Percentiles rank a stretch among this genome's conserved stretches.
These are phyloP conservation scores for Phialophora tarda DNA, from an alignment of 2,329 filamentous ascomycete genomes.

Conservation along the genomic window DNA sequence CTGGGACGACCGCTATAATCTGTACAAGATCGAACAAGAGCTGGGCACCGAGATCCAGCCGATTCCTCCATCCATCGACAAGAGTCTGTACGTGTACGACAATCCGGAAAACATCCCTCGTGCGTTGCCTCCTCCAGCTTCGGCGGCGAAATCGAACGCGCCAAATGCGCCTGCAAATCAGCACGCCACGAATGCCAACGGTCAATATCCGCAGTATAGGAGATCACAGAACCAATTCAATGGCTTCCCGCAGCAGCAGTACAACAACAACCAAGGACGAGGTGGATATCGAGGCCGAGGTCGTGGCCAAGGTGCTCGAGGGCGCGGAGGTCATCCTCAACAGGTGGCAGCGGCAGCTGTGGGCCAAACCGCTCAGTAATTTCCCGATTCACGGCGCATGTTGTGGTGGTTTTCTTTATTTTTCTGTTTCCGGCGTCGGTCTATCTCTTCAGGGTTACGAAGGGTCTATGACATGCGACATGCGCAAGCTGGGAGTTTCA, in stretches of 20 bases:
- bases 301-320: constrained; percentile 51
- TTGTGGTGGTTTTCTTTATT: constrained; percentile 22
- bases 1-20: constrained; percentile 98
- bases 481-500: constrained; percentile 39
- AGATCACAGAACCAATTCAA: constrained; percentile 33
- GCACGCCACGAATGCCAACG: constrained; percentile 18
- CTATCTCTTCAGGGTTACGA: constrained; percentile 32
- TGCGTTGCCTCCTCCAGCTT: constrained; percentile 58
- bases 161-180: constrained; percentile 2
- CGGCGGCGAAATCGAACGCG: constrained; percentile 33
- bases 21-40: constrained; percentile 98
- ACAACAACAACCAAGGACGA: constrained; percentile 36
- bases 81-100: constrained; percentile 97
- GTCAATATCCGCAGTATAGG: constrained; percentile 31
- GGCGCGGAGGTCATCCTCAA: constrained; percentile 36
- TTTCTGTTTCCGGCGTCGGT: constrained; percentile 29
- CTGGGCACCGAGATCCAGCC: constrained; percentile 96
- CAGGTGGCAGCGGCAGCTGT: constrained; percentile 21
- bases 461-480: constrained; percentile 38
- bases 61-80: constrained; percentile 94
- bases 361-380: constrained; percentile 33
- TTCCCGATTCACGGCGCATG: constrained; percentile 12
- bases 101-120: constrained; percentile 93
- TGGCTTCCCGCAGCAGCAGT: constrained; percentile 37
- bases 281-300: constrained; percentile 52